These are phyloP conservation scores for Colletotrichum falcatum DNA, from an alignment of 2,329 filamentous ascomycete genomes.

Conservation along the genomic window DNA sequence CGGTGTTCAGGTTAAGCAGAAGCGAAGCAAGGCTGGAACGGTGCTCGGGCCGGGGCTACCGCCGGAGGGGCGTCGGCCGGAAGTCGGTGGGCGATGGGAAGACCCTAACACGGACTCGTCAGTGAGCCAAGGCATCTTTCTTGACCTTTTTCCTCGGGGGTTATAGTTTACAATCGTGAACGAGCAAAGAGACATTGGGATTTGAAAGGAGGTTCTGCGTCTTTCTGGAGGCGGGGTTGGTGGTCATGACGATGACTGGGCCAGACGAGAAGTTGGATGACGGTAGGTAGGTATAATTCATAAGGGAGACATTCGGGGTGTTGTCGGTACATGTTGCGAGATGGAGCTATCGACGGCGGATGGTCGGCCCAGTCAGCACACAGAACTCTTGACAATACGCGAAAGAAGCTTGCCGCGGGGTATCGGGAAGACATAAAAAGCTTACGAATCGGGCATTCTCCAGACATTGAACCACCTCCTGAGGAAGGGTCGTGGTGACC, in stretches of 20 bases:
- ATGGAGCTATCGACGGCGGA: slow-evolving; percentile 75
- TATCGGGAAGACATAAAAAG: slow-evolving; percentile 40
- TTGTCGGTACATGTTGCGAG: slow-evolving; percentile 90
- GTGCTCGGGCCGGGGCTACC: slow-evolving; percentile 73
- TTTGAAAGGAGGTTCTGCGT: slow-evolving; percentile 86
- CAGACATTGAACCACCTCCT: slow-evolving; percentile 89
- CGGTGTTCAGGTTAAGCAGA: slow-evolving; percentile 90
- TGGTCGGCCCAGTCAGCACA: slow-evolving; percentile 20
- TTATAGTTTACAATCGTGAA: slow-evolving; percentile 82
- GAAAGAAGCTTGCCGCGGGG: background rate
- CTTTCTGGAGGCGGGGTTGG: slow-evolving; percentile 82
- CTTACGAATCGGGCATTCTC: slow-evolving; percentile 94
- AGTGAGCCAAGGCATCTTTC: background rate
- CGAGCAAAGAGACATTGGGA: slow-evolving; percentile 90
- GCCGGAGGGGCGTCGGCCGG: slow-evolving; percentile 67
- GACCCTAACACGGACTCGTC: slow-evolving; percentile 68
- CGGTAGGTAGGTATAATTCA: slow-evolving; percentile 99
- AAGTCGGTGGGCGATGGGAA: slow-evolving; percentile 87
- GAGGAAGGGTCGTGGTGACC: slow-evolving; percentile 76
- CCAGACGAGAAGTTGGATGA: slow-evolving; percentile 74
- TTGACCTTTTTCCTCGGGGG: too few relatives aligned
- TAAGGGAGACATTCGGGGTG: slow-evolving; percentile 91
- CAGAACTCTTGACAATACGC: slow-evolving; percentile 9
- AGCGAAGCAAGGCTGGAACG: slow-evolving; percentile 84
- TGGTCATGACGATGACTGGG: slow-evolving; percentile 97